Conservation (phyloP, 768 basidiomycete genomes). For the Leucocoprinus birnbaumii region DNA sequence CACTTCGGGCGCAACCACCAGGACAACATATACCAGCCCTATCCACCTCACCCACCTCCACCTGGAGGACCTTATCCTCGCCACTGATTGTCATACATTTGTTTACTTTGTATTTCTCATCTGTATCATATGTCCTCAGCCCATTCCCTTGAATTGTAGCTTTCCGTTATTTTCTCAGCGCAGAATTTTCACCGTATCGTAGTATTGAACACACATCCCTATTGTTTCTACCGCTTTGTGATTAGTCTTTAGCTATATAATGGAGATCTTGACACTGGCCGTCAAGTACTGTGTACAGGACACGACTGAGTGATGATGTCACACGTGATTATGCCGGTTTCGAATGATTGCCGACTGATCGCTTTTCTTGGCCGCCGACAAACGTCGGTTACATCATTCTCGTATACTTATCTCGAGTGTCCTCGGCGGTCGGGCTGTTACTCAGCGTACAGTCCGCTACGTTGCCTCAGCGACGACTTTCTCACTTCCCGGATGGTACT, state of each 20-base stretch:
- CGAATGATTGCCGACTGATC: not conserved
- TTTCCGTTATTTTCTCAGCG: not conserved
- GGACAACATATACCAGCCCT: not conserved
- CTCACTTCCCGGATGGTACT: too few relatives aligned
- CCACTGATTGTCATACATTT: not conserved
- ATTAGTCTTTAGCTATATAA: too few relatives aligned
- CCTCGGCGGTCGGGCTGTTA: too few relatives aligned
- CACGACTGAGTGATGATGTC: not conserved
- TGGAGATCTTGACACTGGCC: too few relatives aligned
- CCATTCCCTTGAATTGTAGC: not conserved
- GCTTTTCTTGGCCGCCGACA: too few relatives aligned
- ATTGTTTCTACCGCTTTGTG: too few relatives aligned
- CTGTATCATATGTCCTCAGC: constrained; percentile 4
- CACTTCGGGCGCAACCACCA: constrained; percentile 9
- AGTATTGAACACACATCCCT: too few relatives aligned
- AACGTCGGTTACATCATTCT: too few relatives aligned
- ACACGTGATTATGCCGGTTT: not conserved
- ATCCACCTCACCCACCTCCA: not conserved
- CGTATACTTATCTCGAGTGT: too few relatives aligned
- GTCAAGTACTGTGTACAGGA: too few relatives aligned
- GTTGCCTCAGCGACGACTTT: too few relatives aligned
- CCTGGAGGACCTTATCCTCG: not conserved
- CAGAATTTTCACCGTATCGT: not conserved
- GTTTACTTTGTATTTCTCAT: not conserved
- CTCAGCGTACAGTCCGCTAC: too few relatives aligned